These are phyloP conservation scores for Erysiphe pulchra DNA, from an alignment of 2,329 filamentous ascomycete genomes.

Conservation along the genomic window DNA sequence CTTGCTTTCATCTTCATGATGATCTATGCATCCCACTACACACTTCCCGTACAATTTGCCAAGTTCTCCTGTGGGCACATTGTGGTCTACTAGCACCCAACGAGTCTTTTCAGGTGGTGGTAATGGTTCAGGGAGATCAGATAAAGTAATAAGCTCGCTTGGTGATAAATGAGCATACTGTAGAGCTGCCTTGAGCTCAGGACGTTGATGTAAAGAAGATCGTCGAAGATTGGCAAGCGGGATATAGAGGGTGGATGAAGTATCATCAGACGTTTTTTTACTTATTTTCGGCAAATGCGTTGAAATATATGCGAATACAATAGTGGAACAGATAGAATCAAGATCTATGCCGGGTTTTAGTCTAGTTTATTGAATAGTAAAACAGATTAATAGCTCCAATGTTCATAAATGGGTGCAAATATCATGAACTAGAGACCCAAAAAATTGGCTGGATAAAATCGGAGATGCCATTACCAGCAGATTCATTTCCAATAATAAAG, in stretches of 20 bases:
- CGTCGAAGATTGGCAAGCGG: conserved; percentile 47
- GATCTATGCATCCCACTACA: conserved; percentile 46
- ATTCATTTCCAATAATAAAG: conserved; percentile 42
- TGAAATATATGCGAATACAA: conserved; percentile 50
- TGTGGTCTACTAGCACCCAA: conserved; percentile 64
- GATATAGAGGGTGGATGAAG: conserved; percentile 29
- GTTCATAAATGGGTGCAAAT: too few species aligned
- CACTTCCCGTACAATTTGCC: conserved; percentile 23
- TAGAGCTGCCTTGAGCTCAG: conserved; percentile 44
- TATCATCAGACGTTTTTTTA: conserved; percentile 17
- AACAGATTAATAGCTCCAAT: too few species aligned
- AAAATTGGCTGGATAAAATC: background rate
- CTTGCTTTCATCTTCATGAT: conserved; percentile 46
- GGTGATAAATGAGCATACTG: conserved; percentile 29
- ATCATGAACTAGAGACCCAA: background rate
- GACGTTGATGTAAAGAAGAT: conserved; percentile 42
- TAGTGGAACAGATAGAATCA: conserved; percentile 51
- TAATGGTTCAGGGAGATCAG: conserved; percentile 23
- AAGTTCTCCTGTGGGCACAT: conserved; percentile 38
- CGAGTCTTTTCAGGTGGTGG: conserved; percentile 25
- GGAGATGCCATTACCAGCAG: conserved; percentile 24
- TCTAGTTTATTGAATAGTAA: background rate
- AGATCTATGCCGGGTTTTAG: conserved; percentile 27
- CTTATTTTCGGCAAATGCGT: conserved; percentile 21
- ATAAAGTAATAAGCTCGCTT: conserved; percentile 37